These are phyloP conservation scores for Paracoccidioides lutzii DNA, from an alignment of 2,329 filamentous ascomycete species.

Conservation along the genomic window DNA sequence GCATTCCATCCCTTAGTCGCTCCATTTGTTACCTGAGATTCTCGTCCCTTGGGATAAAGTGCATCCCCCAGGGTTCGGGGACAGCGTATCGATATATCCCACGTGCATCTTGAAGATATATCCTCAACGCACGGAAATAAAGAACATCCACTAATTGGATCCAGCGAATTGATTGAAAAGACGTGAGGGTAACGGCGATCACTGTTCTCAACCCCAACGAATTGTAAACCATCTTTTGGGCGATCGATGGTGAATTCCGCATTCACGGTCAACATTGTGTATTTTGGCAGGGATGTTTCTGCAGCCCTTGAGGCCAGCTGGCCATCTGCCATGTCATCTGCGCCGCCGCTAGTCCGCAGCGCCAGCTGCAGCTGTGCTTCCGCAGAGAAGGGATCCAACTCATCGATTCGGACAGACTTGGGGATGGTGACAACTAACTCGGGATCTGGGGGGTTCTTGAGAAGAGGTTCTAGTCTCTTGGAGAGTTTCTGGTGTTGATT, in stretches of 20 bases:
- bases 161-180: constrained; percentile 68
- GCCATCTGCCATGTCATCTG: constrained; percentile 27
- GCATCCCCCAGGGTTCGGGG: constrained; percentile 76
- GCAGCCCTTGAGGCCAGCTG: constrained; percentile 21
- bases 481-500: constrained; percentile 67
- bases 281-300: constrained; percentile 34
- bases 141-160: constrained; percentile 58
- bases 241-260: constrained; percentile 67
- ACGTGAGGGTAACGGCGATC: constrained; percentile 81
- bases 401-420: constrained; percentile 47
- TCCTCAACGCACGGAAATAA: constrained; percentile 93
- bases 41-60: constrained; percentile 28
- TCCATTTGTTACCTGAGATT: constrained; percentile 13
- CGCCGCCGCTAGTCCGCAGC: constrained; percentile 27
- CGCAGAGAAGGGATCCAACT: constrained; percentile 42
- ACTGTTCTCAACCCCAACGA: constrained; percentile 68
- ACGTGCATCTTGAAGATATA: constrained; percentile 63
- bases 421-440: constrained; percentile 49
- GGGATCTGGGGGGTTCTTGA: constrained; percentile 40
- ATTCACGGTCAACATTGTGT: constrained; percentile 48
- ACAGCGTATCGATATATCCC: constrained; percentile 78
- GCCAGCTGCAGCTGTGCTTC: constrained; percentile 35
- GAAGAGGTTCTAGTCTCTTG: constrained; percentile 49
- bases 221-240: constrained; percentile 78
- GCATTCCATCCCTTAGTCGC: constrained; percentile 19